A percentile compares a stretch with the other conserved stretches of the same genome.
Conservation (phyloP, 108 stramenopile genomes). For the Conticribra guillardii region DNA sequence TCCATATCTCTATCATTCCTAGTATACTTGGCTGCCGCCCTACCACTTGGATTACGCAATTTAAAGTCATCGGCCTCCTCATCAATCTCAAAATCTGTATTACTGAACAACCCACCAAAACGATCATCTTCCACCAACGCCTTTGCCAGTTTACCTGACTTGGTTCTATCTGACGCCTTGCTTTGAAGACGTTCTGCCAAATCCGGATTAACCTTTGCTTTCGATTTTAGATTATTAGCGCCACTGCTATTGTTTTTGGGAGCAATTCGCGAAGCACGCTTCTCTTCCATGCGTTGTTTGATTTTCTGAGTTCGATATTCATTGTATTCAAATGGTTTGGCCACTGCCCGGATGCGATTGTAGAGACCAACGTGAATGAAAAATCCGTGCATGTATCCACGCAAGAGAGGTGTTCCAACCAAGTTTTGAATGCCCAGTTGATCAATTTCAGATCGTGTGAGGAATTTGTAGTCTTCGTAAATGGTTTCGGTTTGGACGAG, state of each 20-base stretch:
- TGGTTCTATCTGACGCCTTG: conserved; percentile 70
- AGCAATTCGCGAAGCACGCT: conserved; percentile 86
- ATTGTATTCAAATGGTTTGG: conserved; percentile 97
- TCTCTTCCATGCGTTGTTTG: conserved; percentile 89
- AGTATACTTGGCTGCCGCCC: conserved; percentile 67
- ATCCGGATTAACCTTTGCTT: conserved; percentile 73
- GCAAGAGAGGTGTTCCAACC: conserved; percentile 94
- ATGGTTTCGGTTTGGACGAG: conserved; percentile 75
- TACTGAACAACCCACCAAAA: conserved; percentile 92
- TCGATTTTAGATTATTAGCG: conserved; percentile 47
- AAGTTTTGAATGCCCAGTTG: conserved; percentile 92
- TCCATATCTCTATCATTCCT: conserved; percentile 81
- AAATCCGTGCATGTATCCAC: conserved; percentile 99
- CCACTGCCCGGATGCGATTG: conserved; percentile 90
- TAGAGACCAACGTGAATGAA: conserved; percentile 97
- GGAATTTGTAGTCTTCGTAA: conserved; percentile 99
- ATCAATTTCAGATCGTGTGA: conserved; percentile 92
- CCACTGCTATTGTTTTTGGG: conserved; percentile 47
- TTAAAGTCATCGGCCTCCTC: conserved; percentile 93
- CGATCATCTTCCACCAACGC: conserved; percentile 92
- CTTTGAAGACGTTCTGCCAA: conserved; percentile 75
- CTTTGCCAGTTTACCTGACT: conserved; percentile 75
- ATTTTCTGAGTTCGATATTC: conserved; percentile 94
- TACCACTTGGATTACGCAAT: conserved; percentile 93
- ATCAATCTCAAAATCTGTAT: conserved; percentile 96